Conservation (phyloP, 2,329 filamentous ascomycete genomes). For the Teratosphaeria epicoccoides region DNA sequence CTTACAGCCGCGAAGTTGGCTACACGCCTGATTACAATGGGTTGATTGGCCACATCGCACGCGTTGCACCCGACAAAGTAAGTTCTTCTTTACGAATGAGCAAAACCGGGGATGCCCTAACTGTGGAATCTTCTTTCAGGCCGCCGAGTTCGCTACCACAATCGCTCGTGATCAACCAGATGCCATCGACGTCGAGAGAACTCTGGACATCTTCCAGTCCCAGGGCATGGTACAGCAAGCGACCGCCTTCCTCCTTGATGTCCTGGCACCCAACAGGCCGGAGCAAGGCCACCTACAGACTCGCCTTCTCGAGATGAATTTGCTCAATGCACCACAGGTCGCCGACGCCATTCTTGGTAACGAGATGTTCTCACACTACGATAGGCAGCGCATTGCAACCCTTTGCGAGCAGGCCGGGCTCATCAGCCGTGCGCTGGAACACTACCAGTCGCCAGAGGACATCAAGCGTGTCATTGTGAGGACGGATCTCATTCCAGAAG, state of each 20-base stretch:
- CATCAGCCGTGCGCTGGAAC: slow-evolving; percentile 61
- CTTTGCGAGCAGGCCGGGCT: slow-evolving; percentile 91
- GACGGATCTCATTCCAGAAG: slow-evolving; percentile 75
- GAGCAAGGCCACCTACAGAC: slow-evolving; percentile 93
- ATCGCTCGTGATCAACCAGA: slow-evolving; percentile 83
- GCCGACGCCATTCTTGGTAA: slow-evolving; percentile 96
- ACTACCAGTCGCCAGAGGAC: slow-evolving; percentile 79
- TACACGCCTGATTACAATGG: slow-evolving; percentile 95
- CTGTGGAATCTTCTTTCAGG: slow-evolving; percentile 36
- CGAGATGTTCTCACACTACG: slow-evolving; percentile 97
- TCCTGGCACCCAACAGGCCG: slow-evolving; percentile 84
- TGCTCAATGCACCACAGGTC: slow-evolving; percentile 91
- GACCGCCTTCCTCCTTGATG: slow-evolving; percentile 94
- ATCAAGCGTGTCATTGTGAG: slow-evolving; percentile 87
- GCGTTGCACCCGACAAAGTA: slow-evolving; percentile 47
- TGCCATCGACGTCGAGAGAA: slow-evolving; percentile 82
- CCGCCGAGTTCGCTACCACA: slow-evolving; percentile 84
- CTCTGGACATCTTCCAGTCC: slow-evolving; percentile 95
- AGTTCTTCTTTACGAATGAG: not conserved
- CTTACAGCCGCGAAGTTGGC: slow-evolving; percentile 72
- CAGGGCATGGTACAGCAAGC: slow-evolving; percentile 97
- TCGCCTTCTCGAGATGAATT: slow-evolving; percentile 92
- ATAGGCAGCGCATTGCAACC: slow-evolving; percentile 76
- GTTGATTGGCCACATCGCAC: slow-evolving; percentile 83
- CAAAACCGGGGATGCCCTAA: slow-evolving; percentile 54